Evolutionary conservation across 139 green algal species (phyloP), one percentile per base, ranked within the genome.

Genomic region (Ettlia oleoabundans): DNA sequence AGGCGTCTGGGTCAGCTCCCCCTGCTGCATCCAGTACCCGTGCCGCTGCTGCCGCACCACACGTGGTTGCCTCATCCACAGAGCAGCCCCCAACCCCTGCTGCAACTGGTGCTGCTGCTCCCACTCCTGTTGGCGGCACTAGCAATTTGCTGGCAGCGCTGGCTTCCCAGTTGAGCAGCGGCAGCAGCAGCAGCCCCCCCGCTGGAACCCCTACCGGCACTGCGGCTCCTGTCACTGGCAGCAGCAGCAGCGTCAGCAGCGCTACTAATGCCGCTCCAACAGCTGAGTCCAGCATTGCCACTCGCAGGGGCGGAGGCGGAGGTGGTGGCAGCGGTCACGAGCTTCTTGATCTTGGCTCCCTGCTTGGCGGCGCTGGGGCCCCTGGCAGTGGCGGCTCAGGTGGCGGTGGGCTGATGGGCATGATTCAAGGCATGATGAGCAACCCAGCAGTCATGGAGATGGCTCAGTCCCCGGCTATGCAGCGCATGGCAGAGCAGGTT

Each of bases 401-500:
- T 33, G 83, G 76, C 35, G 83, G 83, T 58, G 77, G 77, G 19
- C 37, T 87, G 51, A 69, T 68, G 69, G 61, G 40, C 35, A 74
- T 87, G 35, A 41, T 86, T 32, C 21, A 42, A 10, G 65, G 70
- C 53, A 63, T 86, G 53, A 72, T 84, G 77, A 51, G 61, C 43
- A 77, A 51, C 47, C 82, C 82, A 2, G 74, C 37, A 21, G n/a
- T 86, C 35, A 78, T 62, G 62, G 72, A 86, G 64, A 70, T 83
- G 74, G 74, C 64, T 0, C 65, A 82, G 74, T 87, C 83, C 62
- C 83, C 83, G 1, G 68, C 77, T 19, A 81, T 87, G 69, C 69
- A 84, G 77, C 83, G 70, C 55, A 84, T 87, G 77, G 82, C 82
- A 0, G 72, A 82, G 61, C 72, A 82, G 81, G 61, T 78, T 32